Evolutionary conservation across 768 basidiomycete genomes (phyloP), one percentile per base, ranked within the genome.

Genomic region (Naganishia vaughanmartiniae): DNA sequence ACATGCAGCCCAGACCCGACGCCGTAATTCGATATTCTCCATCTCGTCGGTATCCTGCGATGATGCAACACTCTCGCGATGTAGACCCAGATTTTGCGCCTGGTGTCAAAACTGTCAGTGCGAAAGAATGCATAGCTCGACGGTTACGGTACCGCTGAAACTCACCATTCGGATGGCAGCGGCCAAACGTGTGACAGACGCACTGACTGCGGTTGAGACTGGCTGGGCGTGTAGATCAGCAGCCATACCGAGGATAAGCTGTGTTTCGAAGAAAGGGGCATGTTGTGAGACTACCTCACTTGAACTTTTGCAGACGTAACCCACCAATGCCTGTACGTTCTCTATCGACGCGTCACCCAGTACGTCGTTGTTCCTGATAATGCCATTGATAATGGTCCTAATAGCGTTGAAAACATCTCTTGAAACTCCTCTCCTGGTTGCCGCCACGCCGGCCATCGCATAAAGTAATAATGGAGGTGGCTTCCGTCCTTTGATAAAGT

Each of bases 41-140:
- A 79, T 74, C 66, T 78, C 79, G 57, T 78, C 74, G 2, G 76
- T 70, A 24, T 78, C 78, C 31, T 77, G 67, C 4, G 77, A 79
- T 39, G 89, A 88, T 1, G 77, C 71, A 7, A 79, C 75, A 79
- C 94, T 92, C 54, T 94, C 91, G 30, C 96, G 87, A 80, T 98
- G 95, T 63, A 99, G 82, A 3, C 96, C 96, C 33, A 99, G 85
- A 78, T 98, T 95, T 83, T 99, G 96, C 4, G 95, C 96, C 60
- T 63, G n/a, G 17, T 51, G 48, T 26, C 48, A n/a, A 51, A 14
- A 7, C 4, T 51, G 3, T 51, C 48, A 51, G 48, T n/a, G n/a
- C 24, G 3, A n/a, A 51, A 51, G 15, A 46, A 14, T 19, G 12
- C 14, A 30, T 11, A 30, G 39, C n/a, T 17, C 3, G 1, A 58